Evolutionary conservation across 2,329 filamentous ascomycete genomes (phyloP).

Genomic region (Didymellaceae sp.): DNA sequence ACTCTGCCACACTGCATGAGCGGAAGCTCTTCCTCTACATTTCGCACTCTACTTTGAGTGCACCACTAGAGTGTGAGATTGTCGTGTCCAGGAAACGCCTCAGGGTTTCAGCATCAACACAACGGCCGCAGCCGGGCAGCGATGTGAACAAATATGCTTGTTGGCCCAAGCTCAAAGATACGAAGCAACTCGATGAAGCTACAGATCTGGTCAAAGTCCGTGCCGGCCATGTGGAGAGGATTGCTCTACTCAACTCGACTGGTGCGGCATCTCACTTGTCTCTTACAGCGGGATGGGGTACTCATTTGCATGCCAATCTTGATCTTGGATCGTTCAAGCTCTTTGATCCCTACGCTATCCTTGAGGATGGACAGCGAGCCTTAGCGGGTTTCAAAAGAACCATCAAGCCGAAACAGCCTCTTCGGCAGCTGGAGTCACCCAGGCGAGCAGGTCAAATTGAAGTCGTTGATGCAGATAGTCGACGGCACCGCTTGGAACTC

Average conservation of each 20-base stretch:
- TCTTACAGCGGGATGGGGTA: conserved; percentile 47
- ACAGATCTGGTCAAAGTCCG: conserved; percentile 42
- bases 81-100: conserved; percentile 46
- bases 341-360: conserved; percentile 43
- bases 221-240: conserved; percentile 42
- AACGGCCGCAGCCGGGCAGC: conserved; percentile 30
- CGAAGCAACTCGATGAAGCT: conserved; percentile 31
- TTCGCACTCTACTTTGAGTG: conserved; percentile 39
- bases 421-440: conserved; percentile 33
- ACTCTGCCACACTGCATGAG: conserved; percentile 46
- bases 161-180: conserved; percentile 39
- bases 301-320: conserved; percentile 40
- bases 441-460: conserved; percentile 39
- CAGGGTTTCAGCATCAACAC: conserved; percentile 37
- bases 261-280: conserved; percentile 32
- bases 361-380: conserved; percentile 35
- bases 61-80: conserved; percentile 47
- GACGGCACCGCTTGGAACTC: conserved; percentile 42
- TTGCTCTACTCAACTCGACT: conserved; percentile 35
- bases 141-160: conserved; percentile 42
- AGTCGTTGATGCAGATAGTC: conserved; percentile 40
- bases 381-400: conserved; percentile 45
- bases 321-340: conserved; percentile 37
- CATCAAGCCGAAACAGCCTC: conserved; percentile 29
- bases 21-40: conserved; percentile 49